These are phyloP conservation scores for Claviceps monticola DNA, from an alignment of 2,329 filamentous ascomycete genomes.

Conservation along the genomic window DNA sequence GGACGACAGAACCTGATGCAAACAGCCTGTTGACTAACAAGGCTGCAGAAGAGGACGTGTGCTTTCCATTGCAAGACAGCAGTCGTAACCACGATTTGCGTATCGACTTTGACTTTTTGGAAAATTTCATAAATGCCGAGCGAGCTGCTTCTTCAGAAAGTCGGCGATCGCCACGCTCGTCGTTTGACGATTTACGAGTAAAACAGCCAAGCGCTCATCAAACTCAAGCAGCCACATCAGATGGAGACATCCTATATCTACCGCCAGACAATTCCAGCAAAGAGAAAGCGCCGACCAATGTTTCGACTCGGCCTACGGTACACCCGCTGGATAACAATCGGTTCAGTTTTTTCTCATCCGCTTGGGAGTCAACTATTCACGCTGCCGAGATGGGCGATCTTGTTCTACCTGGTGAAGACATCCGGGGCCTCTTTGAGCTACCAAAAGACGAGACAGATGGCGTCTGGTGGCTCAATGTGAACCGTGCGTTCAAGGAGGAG, in stretches of 20 bases:
- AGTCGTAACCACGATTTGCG: conserved; percentile 56
- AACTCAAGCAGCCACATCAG: conserved; percentile 31
- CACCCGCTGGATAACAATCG: conserved; percentile 51
- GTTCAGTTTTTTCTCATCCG: conserved; percentile 95
- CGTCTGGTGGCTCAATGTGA: conserved; percentile 98
- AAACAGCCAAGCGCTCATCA: conserved; percentile 13
- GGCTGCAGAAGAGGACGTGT: conserved; percentile 75
- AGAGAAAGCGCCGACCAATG: conserved; percentile 32
- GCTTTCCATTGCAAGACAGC: conserved; percentile 67
- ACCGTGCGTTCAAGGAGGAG: conserved; percentile 80
- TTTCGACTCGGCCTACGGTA: conserved; percentile 23
- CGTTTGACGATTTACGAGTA: conserved; percentile 21
- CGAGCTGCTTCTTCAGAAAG: conserved; percentile 34
- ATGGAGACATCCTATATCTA: conserved; percentile 44
- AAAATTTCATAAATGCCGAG: conserved; percentile 68
- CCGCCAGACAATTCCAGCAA: conserved; percentile 30
- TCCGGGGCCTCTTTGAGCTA: conserved; percentile 70
- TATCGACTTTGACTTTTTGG: conserved; percentile 86
- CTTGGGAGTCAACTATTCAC: conserved; percentile 86
- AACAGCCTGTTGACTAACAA: conserved; percentile 50
- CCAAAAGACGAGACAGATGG: conserved; percentile 53
- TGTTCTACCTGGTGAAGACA: conserved; percentile 76
- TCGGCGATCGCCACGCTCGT: conserved; percentile 27
- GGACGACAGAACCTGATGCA: conserved; percentile 46
- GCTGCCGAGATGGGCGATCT: conserved; percentile 79